Evolutionary conservation across 179 eudicot species (phyloP).

Genomic region (Nepenthes alata): DNA sequence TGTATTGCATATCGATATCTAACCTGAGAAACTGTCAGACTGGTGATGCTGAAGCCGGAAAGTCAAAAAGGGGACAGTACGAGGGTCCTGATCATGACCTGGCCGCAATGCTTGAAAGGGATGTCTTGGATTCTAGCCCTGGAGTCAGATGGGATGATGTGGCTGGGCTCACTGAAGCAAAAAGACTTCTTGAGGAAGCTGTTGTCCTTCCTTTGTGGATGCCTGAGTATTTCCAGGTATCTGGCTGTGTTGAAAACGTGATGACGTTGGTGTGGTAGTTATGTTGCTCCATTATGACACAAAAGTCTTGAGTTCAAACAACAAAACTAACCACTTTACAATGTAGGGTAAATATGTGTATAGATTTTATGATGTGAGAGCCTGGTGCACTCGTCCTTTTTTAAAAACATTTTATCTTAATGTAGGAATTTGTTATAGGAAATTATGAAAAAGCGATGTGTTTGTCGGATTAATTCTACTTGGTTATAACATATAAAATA

Average conservation of each 20-base stretch:
- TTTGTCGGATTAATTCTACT: too few relatives aligned
- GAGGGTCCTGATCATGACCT: constrained; percentile 93
- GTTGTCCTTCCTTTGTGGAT: constrained; percentile 96
- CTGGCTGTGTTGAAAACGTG: background rate
- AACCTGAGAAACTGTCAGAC: constrained; percentile 25
- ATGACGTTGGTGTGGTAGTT: too few relatives aligned
- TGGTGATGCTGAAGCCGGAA: constrained; percentile 87
- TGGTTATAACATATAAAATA: too few relatives aligned
- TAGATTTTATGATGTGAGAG: too few relatives aligned
- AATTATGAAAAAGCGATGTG: background rate
- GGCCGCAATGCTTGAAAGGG: constrained; percentile 99
- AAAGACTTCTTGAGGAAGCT: constrained; percentile 96
- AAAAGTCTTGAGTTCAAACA: too few relatives aligned
- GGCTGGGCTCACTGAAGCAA: constrained; percentile 88
- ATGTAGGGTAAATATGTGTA: too few relatives aligned
- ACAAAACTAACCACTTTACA: too few relatives aligned
- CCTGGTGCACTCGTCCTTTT: too few relatives aligned
- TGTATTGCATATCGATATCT: too few relatives aligned
- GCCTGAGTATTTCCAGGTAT: constrained; percentile 98
- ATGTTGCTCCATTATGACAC: too few relatives aligned
- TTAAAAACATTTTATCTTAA: too few relatives aligned
- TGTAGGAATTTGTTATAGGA: too few relatives aligned
- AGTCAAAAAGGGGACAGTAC: constrained; percentile 61
- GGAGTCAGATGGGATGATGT: constrained; percentile 99
- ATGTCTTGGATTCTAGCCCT: constrained; percentile 82